These are phyloP conservation scores for Cymbidium sinense DNA, from an alignment of 106 monocot genomes.

Conservation along the genomic window DNA sequence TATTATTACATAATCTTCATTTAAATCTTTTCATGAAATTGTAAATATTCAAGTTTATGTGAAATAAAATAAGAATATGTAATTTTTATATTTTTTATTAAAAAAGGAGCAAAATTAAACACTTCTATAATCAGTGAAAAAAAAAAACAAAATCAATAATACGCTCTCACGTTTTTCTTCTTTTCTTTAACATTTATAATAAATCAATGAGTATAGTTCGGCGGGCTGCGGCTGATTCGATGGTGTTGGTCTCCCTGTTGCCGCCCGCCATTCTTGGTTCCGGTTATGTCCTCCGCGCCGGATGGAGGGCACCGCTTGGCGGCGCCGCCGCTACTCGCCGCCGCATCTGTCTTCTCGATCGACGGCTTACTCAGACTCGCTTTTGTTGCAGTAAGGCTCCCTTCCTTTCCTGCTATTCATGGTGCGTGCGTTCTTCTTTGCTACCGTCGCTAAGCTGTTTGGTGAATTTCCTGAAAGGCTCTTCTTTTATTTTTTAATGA, in stretches of 20 bases:
- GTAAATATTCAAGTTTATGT: too few relatives aligned
- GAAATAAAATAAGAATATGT: too few relatives aligned
- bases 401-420: background rate
- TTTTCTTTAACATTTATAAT: background rate
- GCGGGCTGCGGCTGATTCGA: background rate
- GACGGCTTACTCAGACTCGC: background rate
- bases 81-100: too few relatives aligned
- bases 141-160: too few relatives aligned
- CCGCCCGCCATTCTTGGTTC: background rate
- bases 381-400: background rate
- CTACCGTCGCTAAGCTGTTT: slow-evolving; percentile 1
- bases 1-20: too few relatives aligned
- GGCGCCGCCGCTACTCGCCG: background rate
- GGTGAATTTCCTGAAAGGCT: background rate
- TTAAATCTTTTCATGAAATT: too few relatives aligned
- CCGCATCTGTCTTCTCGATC: background rate
- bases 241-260: slow-evolving; percentile 6
- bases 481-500: background rate
- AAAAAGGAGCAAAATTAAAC: too few relatives aligned
- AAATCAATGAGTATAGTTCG: background rate
- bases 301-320: background rate
- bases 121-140: too few relatives aligned
- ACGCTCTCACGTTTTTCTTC: too few relatives aligned
- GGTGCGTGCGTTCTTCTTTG: background rate
- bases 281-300: slow-evolving; percentile 11